Evolutionary conservation across 108 stramenopile species (phyloP).

Genomic region (Nitzschia inconspicua): DNA sequence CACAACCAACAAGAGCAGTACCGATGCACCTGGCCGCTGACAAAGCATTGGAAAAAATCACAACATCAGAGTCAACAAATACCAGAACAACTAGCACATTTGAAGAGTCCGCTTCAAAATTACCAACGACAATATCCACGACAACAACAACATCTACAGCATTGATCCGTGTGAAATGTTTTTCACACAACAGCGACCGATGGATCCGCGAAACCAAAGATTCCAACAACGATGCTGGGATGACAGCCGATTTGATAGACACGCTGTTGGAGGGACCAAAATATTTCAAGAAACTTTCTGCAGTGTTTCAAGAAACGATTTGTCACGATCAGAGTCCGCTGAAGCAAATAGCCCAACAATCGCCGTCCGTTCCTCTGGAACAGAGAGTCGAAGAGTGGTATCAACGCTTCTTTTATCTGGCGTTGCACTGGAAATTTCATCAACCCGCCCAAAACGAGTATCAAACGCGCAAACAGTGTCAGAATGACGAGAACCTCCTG

Average conservation of each 20-base stretch:
- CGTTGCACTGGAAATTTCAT: slow-evolving; percentile 5
- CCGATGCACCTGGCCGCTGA: too few relatives aligned
- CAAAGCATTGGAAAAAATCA: too few relatives aligned
- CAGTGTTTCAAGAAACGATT: background rate
- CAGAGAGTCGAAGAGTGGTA: background rate
- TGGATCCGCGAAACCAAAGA: background rate
- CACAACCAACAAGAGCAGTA: too few relatives aligned
- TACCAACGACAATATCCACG: too few relatives aligned
- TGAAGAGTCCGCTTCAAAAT: too few relatives aligned
- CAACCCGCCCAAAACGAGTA: background rate
- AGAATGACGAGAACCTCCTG: background rate
- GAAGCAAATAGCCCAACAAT: background rate
- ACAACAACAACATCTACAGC: too few relatives aligned
- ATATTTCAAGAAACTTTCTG: background rate
- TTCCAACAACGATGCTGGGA: background rate
- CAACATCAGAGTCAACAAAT: too few relatives aligned
- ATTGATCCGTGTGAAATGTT: too few relatives aligned
- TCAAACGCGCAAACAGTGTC: background rate
- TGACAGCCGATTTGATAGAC: slow-evolving; percentile 1
- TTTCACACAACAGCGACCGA: background rate
- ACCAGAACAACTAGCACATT: too few relatives aligned
- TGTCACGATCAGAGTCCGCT: background rate
- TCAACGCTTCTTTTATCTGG: slow-evolving; percentile 4
- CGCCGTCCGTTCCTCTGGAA: background rate
- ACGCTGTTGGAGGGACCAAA: background rate